phyloP scores from a whole-genome alignment of 345 rosid genomes.

The Rhodomyrtus tomentosa region DNA sequence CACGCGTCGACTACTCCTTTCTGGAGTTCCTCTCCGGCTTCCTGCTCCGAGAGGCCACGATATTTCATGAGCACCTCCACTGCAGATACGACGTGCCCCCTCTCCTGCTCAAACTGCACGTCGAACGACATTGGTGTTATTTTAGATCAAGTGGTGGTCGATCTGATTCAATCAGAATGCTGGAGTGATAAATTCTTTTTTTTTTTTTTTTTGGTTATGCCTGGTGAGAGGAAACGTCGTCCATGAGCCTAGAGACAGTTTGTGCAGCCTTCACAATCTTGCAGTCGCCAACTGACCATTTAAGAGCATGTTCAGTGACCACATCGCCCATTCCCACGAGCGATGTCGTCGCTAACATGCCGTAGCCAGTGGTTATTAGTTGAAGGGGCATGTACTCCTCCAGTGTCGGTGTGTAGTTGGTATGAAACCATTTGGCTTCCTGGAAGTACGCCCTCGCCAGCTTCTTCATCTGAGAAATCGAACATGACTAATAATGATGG shows the following conservation, averaged over 20 bases:
- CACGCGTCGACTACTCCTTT: conserved; percentile 6
- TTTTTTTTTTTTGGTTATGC: background rate
- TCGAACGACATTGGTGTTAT: background rate
- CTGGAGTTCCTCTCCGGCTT: background rate
- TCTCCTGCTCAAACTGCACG: background rate
- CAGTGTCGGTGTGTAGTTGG: background rate
- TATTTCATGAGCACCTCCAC: conserved; percentile 27
- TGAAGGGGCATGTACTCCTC: background rate
- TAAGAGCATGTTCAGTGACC: background rate
- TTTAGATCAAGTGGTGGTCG: background rate
- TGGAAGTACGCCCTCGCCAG: background rate
- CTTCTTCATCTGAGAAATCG: background rate
- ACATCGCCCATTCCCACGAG: background rate
- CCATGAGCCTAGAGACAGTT: background rate
- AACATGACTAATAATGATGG: background rate
- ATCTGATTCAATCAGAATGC: background rate
- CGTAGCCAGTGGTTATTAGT: background rate
- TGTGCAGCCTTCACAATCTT: background rate
- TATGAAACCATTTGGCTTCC: background rate
- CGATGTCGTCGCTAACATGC: background rate
- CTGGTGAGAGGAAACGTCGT: background rate
- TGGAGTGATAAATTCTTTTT: background rate
- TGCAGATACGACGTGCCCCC: conserved; percentile 7
- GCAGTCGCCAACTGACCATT: background rate
- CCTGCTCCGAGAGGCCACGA: background rate